phyloP scores from a whole-genome alignment of 495 filamentous ascomycete species.

The Lepidopterella palustris region DNA sequence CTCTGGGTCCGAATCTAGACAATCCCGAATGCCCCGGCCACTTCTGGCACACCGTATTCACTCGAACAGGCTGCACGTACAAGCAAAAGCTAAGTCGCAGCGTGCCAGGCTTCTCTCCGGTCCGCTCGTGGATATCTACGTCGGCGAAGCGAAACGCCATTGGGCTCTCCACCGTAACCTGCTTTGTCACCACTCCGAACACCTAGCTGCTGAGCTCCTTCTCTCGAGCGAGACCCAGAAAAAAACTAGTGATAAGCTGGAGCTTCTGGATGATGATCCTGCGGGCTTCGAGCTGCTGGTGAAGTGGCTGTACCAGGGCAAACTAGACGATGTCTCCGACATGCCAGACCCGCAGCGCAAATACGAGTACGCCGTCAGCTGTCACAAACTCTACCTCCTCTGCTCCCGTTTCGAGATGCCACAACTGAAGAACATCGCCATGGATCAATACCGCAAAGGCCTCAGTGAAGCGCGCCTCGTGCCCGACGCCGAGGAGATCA shows the following conservation, averaged over 20 bases:
- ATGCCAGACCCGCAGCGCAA: constrained; percentile 38
- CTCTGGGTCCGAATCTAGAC: neutral
- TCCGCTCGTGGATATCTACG: constrained; percentile 42
- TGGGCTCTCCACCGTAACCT: constrained; percentile 46
- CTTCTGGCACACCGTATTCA: constrained; percentile 18
- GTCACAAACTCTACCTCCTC: constrained; percentile 45
- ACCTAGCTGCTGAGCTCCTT: constrained; percentile 38
- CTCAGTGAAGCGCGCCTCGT: constrained; percentile 41
- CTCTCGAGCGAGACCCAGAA: constrained; percentile 24
- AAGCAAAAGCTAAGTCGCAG: constrained; percentile 29
- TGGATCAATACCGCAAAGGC: constrained; percentile 44
- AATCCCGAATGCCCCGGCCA: constrained; percentile 11
- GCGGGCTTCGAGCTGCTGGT: constrained; percentile 46
- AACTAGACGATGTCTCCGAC: constrained; percentile 40
- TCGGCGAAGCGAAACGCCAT: constrained; percentile 38
- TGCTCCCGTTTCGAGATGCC: constrained; percentile 44
- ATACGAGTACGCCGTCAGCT: constrained; percentile 45
- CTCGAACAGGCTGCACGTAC: constrained; percentile 24
- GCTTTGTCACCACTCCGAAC: constrained; percentile 42
- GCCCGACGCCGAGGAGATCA: constrained; percentile 46
- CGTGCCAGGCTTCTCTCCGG: constrained; percentile 44
- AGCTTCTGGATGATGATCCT: constrained; percentile 41
- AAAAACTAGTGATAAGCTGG: constrained; percentile 31
- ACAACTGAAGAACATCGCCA: constrained; percentile 43
- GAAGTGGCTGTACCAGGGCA: constrained; percentile 48